Evolutionary conservation across 306 rosid species (phyloP).

Genomic region (Gynostemma pentaphyllum): DNA sequence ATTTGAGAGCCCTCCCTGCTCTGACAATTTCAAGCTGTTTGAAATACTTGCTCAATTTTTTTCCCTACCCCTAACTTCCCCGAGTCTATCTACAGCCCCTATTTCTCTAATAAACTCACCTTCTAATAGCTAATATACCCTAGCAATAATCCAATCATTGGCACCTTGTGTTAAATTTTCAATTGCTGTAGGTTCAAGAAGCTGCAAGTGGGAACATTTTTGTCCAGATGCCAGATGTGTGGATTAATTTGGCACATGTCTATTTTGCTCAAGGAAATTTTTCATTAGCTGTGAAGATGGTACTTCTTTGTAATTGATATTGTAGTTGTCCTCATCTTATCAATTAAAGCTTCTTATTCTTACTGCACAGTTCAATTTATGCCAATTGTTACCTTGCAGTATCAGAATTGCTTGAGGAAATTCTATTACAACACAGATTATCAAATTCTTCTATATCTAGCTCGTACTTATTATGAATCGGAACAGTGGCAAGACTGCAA

Average conservation of each 20-base stretch:
- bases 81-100: too few species aligned
- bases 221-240: conserved; percentile 99
- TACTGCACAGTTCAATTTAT: conserved; percentile 18
- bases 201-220: conserved; percentile 98
- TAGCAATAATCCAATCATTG: too few species aligned
- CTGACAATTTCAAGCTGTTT: too few species aligned
- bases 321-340: conserved; percentile 8
- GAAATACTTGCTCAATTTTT: too few species aligned
- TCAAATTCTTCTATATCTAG: conserved; percentile 86
- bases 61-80: too few species aligned
- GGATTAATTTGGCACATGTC: conserved; percentile 97
- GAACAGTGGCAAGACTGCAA: conserved; percentile 99
- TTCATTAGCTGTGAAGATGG: conserved; percentile 94
- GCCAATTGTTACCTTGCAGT: conserved; percentile 49
- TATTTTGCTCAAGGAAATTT: conserved; percentile 97
- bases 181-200: conserved; percentile 79
- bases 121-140: too few species aligned
- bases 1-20: too few species aligned
- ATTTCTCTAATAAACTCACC: too few species aligned
- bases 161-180: conserved; percentile 16
- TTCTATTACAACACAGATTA: conserved; percentile 86
- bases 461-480: conserved; percentile 94
- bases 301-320: conserved; percentile 18
- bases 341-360: conserved; percentile 9
- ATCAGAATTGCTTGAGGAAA: conserved; percentile 96